phyloP scores from a whole-genome alignment of 192 early-diverging fungal genomes.

The Linnemannia zychae region DNA sequence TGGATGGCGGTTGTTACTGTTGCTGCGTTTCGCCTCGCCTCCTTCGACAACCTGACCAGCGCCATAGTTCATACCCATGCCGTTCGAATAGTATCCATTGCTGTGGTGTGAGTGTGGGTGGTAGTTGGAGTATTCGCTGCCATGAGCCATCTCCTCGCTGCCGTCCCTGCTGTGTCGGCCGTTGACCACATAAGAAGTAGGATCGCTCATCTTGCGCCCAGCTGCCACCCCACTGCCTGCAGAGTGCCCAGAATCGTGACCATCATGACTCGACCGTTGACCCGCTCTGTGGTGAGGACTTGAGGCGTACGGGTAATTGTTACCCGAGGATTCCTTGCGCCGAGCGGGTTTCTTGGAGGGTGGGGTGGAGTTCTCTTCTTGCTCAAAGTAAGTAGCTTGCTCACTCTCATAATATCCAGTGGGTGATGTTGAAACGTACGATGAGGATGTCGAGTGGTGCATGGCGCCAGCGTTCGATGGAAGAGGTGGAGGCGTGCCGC shows the following conservation, averaged over 20 bases:
- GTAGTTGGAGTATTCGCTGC: background rate
- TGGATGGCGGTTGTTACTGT: conserved; percentile 5
- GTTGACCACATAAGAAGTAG: conserved; percentile 7
- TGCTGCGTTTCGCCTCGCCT: background rate
- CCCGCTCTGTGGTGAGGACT: background rate
- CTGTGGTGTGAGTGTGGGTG: background rate
- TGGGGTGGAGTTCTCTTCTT: conserved; percentile 13
- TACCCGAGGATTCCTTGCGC: conserved; percentile 36
- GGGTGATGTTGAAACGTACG: conserved; percentile 23
- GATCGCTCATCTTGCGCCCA: conserved; percentile 22
- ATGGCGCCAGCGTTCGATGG: conserved; percentile 9
- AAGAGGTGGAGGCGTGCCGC: conserved; percentile 17
- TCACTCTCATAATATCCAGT: conserved; percentile 19
- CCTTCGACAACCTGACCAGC: background rate
- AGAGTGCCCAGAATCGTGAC: background rate
- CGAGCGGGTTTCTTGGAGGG: conserved; percentile 27
- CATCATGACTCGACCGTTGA: conserved; percentile 36
- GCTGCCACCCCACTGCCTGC: background rate
- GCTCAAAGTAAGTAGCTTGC: background rate
- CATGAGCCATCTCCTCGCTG: conserved; percentile 24
- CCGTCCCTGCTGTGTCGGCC: conserved; percentile 17
- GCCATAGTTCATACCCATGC: conserved; percentile 5
- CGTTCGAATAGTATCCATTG: conserved; percentile 18
- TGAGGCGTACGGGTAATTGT: background rate
- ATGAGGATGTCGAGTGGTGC: conserved; percentile 10